Evolutionary conservation across 768 basidiomycete genomes (phyloP), one percentile per base, ranked within the genome.

Genomic region (Pleurotus cornucopiae): DNA sequence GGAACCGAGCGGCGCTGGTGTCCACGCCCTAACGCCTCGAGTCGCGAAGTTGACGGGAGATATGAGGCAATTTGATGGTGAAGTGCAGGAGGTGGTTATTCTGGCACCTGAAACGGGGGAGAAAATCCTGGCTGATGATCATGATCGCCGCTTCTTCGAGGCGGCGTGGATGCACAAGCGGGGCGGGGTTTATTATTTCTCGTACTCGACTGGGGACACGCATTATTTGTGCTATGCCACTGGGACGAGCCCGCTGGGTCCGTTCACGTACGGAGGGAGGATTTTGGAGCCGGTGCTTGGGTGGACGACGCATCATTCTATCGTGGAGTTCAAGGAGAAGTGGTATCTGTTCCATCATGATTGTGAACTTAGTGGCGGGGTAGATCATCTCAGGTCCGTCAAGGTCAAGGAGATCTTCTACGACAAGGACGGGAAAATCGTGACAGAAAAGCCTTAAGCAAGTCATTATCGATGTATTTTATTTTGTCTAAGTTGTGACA

Each of bases 231-330:
- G 57, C 37, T 64, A 64, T 43, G 63, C 61, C 13, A 62, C 57
- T 37, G 60, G 63, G 4, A 55, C 55, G 18, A 56, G 55, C 18
- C 63, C 63, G 21, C 46, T 57, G 4, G 63, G 63, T 6, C 63
- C 63, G 9, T 64, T 64, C 58, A 62, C 58, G 13, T 64, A 64
- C 39, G 57, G 57, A 12, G 61, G 63, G 3, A 56, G 63, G 20
- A 64, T 64, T 16, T 56, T 64, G 56, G 63, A 64, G 39, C 63
- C 63, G 6, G 63, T 64, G 11, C 26, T 59, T 18, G 63, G 63
- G 37, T 64, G 63, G 63, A 64, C 63, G 41, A 64, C 63, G 3
- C 63, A 64, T 48, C 63, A 64, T 45, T 61, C 59, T 18, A 64
- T 64, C 43, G 63, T 64, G 38, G 59, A 64, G 47, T 61, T 55